Base-by-base conservation (phyloP, 441 rosid genomes). In the Euphorbia schlechtendalii region DNA sequence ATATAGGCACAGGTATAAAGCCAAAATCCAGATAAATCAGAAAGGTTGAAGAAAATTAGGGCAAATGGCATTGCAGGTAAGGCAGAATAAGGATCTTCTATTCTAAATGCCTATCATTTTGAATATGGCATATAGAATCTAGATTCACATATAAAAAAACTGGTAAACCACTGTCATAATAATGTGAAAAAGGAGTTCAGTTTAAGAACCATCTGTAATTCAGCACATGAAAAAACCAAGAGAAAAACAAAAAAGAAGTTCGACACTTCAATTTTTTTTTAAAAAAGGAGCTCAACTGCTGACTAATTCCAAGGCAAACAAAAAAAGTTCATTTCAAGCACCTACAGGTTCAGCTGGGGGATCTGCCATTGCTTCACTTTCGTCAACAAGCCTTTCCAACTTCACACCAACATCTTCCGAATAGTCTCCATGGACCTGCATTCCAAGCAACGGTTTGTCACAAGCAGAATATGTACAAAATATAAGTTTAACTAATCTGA, bases 341-440 rank as follows among this genome's bases (percentile, higher is more conserved):
- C 48, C 54, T 34, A 64, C 71, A 51, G 84, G 70, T 63, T 84
- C 91, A 0, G 90, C 61, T 27, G 88, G 61, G 12, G 66, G 86
- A 66, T 87, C 95, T 0, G 76, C 81, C 76, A 79, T 28, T 17
- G 85, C 57, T 71, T 89, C 96, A 8, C 89, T 59, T 71, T 89
- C 96, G 3, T 92, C 98, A 7, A 82, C 95, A 8, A 95, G 86
- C 77, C 98, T 86, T 0, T 92, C 98, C 66, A 92, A 52, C 76
- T 86, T 89, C 69, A 81, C 78, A 69, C 96, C 98, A 69, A 89
- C 77, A 81, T 92, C 98, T 34, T 87, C 98, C 0, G 96, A 72
- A 68, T 80, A 81, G 75, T 92, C 98, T 9, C 98, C 96, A 55
- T 89, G 96, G 49, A 92, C 98, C 97, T 86, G 66, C 52, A 62